These are phyloP conservation scores for Venturia oleaginea DNA, from an alignment of 2,329 filamentous ascomycete genomes.

Conservation along the genomic window DNA sequence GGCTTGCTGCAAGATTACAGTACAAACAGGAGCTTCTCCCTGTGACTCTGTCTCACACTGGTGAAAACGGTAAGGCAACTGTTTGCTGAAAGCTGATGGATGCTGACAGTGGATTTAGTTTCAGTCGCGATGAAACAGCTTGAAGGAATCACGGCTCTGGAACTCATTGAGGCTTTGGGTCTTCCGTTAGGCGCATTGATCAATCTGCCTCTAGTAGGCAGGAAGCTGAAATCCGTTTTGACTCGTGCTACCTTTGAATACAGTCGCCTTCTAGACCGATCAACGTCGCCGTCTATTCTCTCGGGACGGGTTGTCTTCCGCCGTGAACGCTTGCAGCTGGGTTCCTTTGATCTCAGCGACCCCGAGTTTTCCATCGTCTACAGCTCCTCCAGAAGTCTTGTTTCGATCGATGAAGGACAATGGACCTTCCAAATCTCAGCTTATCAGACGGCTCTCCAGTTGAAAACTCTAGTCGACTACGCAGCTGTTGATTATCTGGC, in stretches of 20 bases:
- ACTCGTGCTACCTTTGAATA: neutral
- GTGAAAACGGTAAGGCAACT: neutral
- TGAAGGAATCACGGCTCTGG: neutral
- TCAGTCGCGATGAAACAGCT: neutral
- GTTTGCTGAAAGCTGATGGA: neutral
- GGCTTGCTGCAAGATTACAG: neutral
- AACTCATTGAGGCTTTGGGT: neutral
- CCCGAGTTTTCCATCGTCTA: neutral
- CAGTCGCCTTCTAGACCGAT: neutral
- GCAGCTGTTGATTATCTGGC: neutral
- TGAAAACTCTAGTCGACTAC: neutral
- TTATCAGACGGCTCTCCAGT: neutral
- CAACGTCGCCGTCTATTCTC: neutral
- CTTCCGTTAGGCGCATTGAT: neutral
- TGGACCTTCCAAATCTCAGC: conserved; percentile 1
- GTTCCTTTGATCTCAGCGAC: neutral
- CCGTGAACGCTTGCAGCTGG: neutral
- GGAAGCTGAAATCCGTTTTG: neutral
- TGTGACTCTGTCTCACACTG: neutral
- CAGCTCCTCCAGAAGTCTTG: neutral
- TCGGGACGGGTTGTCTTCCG: neutral
- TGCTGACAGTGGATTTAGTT: neutral
- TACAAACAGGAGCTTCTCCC: neutral
- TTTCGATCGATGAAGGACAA: neutral
- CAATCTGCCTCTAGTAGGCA: neutral